Evolutionary conservation across 306 rosid genomes (phyloP).

Genomic region (Astragalus glycyphyllos): DNA sequence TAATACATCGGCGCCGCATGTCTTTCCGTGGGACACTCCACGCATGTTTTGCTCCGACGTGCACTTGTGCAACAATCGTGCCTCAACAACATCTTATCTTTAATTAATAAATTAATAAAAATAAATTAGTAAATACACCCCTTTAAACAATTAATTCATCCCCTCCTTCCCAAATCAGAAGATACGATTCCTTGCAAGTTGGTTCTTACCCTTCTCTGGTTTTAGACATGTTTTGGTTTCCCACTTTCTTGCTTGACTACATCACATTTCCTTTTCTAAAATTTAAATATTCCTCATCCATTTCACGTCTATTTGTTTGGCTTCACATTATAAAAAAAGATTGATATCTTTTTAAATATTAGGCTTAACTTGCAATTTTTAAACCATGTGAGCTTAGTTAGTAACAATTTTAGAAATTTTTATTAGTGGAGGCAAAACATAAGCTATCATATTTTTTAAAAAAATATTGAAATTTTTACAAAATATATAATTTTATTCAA

Average conservation of each 20-base stretch:
- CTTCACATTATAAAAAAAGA: neutral
- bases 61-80: neutral
- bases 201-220: neutral
- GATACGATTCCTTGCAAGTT: conserved; percentile 1
- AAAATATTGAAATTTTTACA: no score
- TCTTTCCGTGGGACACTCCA: conserved; percentile 46
- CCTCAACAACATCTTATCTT: conserved; percentile 13
- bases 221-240: conserved; percentile 9
- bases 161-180: neutral
- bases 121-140: no score
- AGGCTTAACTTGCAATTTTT: no score
- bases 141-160: no score
- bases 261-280: neutral
- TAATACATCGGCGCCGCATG: conserved; percentile 45
- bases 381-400: no score
- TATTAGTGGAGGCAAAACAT: no score
- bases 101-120: no score
- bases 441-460: no score
- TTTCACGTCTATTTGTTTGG: neutral
- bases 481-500: no score
- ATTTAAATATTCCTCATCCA: neutral
- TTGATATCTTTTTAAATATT: neutral
- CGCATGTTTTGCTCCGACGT: conserved; percentile 45
- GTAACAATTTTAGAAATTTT: no score
- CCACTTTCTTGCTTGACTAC: conserved; percentile 34